Evolutionary conservation across 352 stramenopile species (phyloP).

Genomic region (Phytophthora fragariaefolia): DNA sequence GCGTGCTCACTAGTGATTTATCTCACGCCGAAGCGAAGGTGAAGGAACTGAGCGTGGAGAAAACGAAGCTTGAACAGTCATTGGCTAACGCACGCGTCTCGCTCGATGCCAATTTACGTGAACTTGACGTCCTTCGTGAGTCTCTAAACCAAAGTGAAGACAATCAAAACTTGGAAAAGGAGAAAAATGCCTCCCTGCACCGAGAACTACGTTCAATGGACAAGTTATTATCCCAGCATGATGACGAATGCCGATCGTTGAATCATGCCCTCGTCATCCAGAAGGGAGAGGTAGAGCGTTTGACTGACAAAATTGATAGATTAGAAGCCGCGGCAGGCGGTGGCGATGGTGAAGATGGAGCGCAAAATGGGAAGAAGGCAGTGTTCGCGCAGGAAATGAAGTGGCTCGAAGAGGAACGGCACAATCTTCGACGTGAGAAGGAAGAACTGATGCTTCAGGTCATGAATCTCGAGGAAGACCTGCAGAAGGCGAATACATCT

Average conservation of each 20-base stretch:
- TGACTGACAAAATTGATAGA: conserved; percentile 45
- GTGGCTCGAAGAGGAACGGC: conserved; percentile 75
- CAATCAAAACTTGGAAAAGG: conserved; percentile 52
- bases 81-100: conserved; percentile 47
- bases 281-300: conserved; percentile 62
- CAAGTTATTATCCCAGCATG: conserved; percentile 66
- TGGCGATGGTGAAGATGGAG: conserved; percentile 13
- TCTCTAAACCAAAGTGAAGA: conserved; percentile 68
- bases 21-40: conserved; percentile 61
- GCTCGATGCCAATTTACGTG: conserved; percentile 47
- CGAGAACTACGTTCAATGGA: conserved; percentile 76
- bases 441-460: conserved; percentile 65
- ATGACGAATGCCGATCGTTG: conserved; percentile 72
- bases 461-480: conserved; percentile 62
- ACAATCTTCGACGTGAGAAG: conserved; percentile 58
- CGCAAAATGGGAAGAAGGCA: conserved; percentile 31
- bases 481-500: conserved; percentile 50
- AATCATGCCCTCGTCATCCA: conserved; percentile 63
- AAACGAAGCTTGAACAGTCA: conserved; percentile 52
- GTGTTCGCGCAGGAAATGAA: conserved; percentile 71
- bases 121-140: conserved; percentile 67
- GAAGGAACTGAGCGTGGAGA: conserved; percentile 46
- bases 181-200: conserved; percentile 79
- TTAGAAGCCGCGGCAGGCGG: conserved; percentile 25
- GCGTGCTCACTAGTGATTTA: conserved; percentile 66